Conservation (phyloP, 257 asterid genomes). For the Solanum medicagineum region DNA sequence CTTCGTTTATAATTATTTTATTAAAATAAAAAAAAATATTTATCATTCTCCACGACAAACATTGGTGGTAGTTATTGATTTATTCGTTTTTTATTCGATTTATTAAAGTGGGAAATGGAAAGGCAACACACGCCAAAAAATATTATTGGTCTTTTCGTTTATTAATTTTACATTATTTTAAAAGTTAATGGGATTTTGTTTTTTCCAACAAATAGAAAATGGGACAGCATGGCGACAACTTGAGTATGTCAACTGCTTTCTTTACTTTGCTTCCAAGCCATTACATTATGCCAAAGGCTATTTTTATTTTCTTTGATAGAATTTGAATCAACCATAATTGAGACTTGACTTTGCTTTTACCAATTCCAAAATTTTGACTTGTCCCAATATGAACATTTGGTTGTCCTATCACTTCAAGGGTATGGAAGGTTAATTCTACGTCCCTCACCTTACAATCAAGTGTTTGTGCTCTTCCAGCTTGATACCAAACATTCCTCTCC, state of each 20-base stretch:
- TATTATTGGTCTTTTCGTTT: background rate
- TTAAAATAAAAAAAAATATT: background rate
- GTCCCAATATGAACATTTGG: background rate
- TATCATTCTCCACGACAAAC: accelerated
- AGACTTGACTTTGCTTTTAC: background rate
- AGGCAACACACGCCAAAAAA: background rate
- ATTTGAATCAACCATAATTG: background rate
- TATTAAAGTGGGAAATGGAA: background rate
- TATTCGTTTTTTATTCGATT: background rate
- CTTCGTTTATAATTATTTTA: background rate
- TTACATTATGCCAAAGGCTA: background rate
- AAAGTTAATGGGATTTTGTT: background rate
- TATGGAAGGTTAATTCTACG: background rate
- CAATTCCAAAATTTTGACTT: background rate
- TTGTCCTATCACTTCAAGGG: background rate
- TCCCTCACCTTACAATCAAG: no score
- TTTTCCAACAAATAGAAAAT: background rate
- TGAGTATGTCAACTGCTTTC: background rate
- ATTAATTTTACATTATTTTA: background rate
- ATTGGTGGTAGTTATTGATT: background rate
- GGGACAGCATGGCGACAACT: background rate
- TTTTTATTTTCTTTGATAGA: background rate
- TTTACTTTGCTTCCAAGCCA: background rate
- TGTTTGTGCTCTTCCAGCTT: no score
- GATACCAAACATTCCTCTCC: no score